phyloP scores from a whole-genome alignment of 225 moss, liverwort and hornwort species.

The Straminergon stramineum region DNA sequence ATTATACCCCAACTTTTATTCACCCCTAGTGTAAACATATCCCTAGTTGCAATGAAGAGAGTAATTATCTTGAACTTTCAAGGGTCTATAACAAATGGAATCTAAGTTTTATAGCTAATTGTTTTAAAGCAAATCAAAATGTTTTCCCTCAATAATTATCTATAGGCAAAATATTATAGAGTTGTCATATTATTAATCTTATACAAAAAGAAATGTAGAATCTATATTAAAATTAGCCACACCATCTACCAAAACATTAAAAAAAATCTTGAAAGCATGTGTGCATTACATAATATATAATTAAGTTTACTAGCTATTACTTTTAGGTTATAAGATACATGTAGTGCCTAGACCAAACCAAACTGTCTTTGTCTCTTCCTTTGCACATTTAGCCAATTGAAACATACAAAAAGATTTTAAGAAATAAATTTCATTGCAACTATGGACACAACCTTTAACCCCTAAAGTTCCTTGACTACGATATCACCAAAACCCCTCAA shows the following conservation, averaged over 20 bases:
- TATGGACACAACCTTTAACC: not conserved
- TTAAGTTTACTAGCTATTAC: not conserved
- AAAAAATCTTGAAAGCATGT: not conserved
- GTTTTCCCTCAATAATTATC: rapidly evolving
- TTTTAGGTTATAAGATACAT: not conserved
- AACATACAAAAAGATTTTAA: rapidly evolving
- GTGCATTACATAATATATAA: rapidly evolving
- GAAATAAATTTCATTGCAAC: not conserved
- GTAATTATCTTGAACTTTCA: not conserved
- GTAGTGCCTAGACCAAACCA: not conserved
- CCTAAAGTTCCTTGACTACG: no score
- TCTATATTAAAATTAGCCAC: no score
- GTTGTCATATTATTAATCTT: not conserved
- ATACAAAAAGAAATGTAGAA: no score
- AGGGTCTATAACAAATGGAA: not conserved
- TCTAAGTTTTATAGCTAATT: no score
- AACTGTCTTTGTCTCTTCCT: rapidly evolving
- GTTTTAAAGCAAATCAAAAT: not conserved
- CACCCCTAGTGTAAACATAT: not conserved
- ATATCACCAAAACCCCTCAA: no score
- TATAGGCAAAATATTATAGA: not conserved
- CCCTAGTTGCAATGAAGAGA: not conserved
- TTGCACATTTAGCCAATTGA: not conserved
- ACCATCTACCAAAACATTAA: not conserved
- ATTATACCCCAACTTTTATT: not conserved